These are phyloP conservation scores for Agastache rugosa DNA, from an alignment of 257 asterid genomes.

Conservation along the genomic window DNA sequence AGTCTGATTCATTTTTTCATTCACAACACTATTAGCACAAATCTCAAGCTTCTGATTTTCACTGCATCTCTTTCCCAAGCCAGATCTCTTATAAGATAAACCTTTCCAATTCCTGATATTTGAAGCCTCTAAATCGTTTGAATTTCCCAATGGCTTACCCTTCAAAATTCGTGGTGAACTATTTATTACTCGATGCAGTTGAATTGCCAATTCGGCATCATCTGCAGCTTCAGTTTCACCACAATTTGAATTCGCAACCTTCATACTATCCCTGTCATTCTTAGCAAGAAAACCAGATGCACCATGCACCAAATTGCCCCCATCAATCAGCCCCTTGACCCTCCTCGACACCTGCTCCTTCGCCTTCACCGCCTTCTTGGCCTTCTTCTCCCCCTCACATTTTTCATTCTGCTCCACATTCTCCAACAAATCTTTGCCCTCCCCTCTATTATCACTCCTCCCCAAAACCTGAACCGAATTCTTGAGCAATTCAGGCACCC, in stretches of 20 bases:
- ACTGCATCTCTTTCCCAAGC: constrained; percentile 32
- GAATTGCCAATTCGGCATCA: constrained; percentile 64
- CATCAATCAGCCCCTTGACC: constrained; percentile 42
- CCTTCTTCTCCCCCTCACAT: constrained; percentile 41
- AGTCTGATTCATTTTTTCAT: constrained; percentile 38
- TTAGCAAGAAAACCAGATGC: constrained; percentile 35
- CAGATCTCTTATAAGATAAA: constrained; percentile 42
- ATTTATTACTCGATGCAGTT: constrained; percentile 64
- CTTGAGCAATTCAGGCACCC: constrained; percentile 82
- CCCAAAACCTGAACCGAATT: constrained; percentile 47
- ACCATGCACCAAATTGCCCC: constrained; percentile 36
- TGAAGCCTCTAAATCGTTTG: constrained; percentile 36
- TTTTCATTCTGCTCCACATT: constrained; percentile 41
- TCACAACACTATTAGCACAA: constrained; percentile 32
- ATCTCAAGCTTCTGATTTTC: constrained; percentile 43
- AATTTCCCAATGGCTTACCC: constrained; percentile 38
- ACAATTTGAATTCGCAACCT: constrained; percentile 35
- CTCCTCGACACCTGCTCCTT: constrained; percentile 43
- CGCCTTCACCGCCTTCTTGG: constrained; percentile 43
- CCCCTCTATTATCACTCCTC: constrained; percentile 43
- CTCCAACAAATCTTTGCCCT: constrained; percentile 34
- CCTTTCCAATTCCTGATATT: constrained; percentile 40
- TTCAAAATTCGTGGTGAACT: constrained; percentile 58
- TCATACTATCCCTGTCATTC: constrained; percentile 39
- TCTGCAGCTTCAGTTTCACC: constrained; percentile 44